phyloP scores from a whole-genome alignment of 495 filamentous ascomycete genomes.

The Elaphomyces granulatus region DNA sequence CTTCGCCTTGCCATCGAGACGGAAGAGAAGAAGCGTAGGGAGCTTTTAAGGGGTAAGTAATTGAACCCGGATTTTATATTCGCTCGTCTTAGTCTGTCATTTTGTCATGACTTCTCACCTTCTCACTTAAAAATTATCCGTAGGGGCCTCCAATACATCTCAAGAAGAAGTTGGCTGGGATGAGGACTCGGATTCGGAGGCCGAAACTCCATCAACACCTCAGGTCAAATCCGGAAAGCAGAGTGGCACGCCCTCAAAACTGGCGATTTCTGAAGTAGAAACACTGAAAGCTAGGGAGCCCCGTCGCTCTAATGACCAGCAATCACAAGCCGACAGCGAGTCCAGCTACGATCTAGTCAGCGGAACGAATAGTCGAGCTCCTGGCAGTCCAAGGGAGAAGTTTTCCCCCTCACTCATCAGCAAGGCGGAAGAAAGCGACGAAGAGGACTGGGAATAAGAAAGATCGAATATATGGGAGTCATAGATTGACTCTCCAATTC shows the following conservation, averaged over 20 bases:
- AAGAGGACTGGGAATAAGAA: constrained; percentile 74
- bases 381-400: constrained; percentile 59
- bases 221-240: constrained; percentile 20
- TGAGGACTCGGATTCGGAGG: constrained; percentile 58
- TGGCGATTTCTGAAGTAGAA: constrained; percentile 13
- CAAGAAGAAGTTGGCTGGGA: constrained; percentile 78
- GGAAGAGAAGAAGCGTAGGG: constrained; percentile 81
- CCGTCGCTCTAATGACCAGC: constrained; percentile 72
- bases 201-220: constrained; percentile 38
- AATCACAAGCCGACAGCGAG: constrained; percentile 74
- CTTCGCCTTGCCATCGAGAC: constrained; percentile 84
- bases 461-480: no score
- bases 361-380: constrained; percentile 64
- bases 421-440: constrained; percentile 45
- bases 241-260: constrained; percentile 15
- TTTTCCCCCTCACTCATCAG: constrained; percentile 29
- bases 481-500: no score
- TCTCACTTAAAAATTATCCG: neutral
- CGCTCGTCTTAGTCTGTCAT: constrained; percentile 4
- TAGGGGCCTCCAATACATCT: neutral
- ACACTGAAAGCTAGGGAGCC: constrained; percentile 45
- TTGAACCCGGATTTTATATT: neutral
- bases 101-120: constrained; percentile 3
- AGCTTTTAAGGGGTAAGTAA: constrained; percentile 73
- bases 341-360: constrained; percentile 90